Evolutionary conservation across 1,284 basidiomycete species (phyloP), one percentile per base, ranked within the genome.

Genomic region (Ustilago vetiveriae): DNA sequence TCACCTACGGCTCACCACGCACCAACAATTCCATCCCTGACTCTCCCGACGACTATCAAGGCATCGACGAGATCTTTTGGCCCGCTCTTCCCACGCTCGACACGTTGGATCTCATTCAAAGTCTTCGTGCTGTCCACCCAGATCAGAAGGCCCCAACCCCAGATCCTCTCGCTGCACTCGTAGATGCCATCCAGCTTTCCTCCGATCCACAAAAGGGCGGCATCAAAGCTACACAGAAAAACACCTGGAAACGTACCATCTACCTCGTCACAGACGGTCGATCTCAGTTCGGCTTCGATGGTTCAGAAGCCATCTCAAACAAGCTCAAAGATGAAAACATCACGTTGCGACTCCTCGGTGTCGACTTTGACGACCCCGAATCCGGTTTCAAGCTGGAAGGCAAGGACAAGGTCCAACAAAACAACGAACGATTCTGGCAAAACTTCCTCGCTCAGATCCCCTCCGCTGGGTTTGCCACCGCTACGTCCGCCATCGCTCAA

Each of bases 301-400:
- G 74, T 0, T 39, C 57, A 13, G 38, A 69, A 3, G 39, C 50
- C 0, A 78, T 78, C 9, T 39, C 44, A 2, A 22, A 48, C 6
- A 55, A 68, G 43, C 57, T 82, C 41, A 40, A 50, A 8, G 51
- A 56, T 2, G 44, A 70, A 5, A 55, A 60, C 9, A 72, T 83
- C 35, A 40, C 57, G 0, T 26, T 83, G 23, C 69, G 68, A 2
- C 68, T 83, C n/a, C 54, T 83, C 23, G 92, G 92, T 4, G 85
- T 92, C 35, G 91, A 93, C 81, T 94, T 94, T 81, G 91, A 90
- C 74, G 90, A 92, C 71, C 88, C 89, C 32, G 86, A 88, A 19
- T 83, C 87, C 21, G 86, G 83, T 0, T 89, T 86, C 75, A 81
- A 84, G 8, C 88, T 92, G 77, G 86, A 89, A 49, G 83, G 88